Percentiles rank a stretch among this genome's conserved stretches.
Conservation (phyloP, 371 early-diverging fungal species). For the Mortierella sp. region DNA sequence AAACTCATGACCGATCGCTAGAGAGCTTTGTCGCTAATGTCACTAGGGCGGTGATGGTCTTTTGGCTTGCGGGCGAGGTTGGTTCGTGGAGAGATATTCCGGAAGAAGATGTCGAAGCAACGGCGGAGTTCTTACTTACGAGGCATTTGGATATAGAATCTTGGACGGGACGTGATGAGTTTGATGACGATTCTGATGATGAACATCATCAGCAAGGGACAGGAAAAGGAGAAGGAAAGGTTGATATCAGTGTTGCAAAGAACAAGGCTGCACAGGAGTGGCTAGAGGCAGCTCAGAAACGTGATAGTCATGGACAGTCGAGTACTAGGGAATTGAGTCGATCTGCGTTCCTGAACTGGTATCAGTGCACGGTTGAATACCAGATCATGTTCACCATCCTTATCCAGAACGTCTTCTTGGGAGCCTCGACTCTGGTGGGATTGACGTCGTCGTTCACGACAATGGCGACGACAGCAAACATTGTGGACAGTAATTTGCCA, state of each 20-base stretch:
- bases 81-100: constrained; percentile 43
- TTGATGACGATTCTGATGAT: constrained; percentile 12
- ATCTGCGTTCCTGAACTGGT: constrained; percentile 46
- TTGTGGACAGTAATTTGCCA: neutral
- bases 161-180: neutral
- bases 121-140: constrained; percentile 43
- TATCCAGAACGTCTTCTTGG: constrained; percentile 44
- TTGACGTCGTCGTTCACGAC: neutral
- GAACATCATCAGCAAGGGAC: neutral
- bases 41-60: constrained; percentile 43
- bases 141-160: constrained; percentile 18
- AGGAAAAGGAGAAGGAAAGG: neutral
- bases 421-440: constrained; percentile 17
- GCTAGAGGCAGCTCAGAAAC: constrained; percentile 32
- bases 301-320: constrained; percentile 15
- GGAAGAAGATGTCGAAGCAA: constrained; percentile 20
- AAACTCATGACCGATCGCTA: constrained; percentile 41
- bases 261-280: constrained; percentile 29
- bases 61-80: constrained; percentile 47
- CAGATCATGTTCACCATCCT: constrained; percentile 48
- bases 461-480: neutral
- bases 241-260: neutral
- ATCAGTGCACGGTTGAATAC: constrained; percentile 45
- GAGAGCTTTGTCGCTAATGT: constrained; percentile 46
- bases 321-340: constrained; percentile 41